These are phyloP conservation scores for Volvox reticuliferus DNA, from an alignment of 139 green algal species.

Conservation along the genomic window DNA sequence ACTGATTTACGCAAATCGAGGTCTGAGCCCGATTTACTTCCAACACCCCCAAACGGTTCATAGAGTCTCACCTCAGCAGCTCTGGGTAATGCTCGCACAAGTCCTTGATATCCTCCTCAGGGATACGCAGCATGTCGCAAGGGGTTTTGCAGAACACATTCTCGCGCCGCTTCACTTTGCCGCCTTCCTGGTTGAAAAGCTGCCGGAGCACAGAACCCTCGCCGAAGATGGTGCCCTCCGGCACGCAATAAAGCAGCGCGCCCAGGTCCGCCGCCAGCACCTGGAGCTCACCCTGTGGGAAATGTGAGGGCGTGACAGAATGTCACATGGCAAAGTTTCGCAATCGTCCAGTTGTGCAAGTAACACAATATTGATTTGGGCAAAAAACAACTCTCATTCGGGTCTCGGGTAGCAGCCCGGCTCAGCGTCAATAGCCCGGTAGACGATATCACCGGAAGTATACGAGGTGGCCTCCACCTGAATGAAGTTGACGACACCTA, in stretches of 20 bases:
- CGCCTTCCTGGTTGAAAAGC: constrained; percentile 34
- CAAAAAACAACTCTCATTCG: no score
- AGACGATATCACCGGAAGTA: no score
- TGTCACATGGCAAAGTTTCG: not conserved
- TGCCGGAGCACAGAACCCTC: constrained; percentile 54
- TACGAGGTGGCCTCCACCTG: no score
- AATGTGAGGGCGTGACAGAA: not conserved
- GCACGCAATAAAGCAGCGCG: constrained; percentile 54
- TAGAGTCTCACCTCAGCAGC: constrained; percentile 42
- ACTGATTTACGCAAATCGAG: not conserved
- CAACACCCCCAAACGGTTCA: not conserved
- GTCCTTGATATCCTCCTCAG: constrained; percentile 56
- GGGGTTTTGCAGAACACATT: constrained; percentile 64
- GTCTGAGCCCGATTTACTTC: not conserved
- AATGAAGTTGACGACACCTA: no score
- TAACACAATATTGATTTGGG: no score
- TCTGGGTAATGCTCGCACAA: constrained; percentile 63
- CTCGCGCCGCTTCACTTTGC: constrained; percentile 54
- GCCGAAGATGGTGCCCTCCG: constrained; percentile 65
- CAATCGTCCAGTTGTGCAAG: not conserved
- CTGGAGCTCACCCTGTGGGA: constrained; percentile 58
- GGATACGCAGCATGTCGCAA: constrained; percentile 61
- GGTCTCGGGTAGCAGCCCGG: no score
- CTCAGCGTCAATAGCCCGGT: no score
- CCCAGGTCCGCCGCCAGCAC: constrained; percentile 52